Conservation (phyloP, 306 rosid genomes). For the Trifolium dubium region DNA sequence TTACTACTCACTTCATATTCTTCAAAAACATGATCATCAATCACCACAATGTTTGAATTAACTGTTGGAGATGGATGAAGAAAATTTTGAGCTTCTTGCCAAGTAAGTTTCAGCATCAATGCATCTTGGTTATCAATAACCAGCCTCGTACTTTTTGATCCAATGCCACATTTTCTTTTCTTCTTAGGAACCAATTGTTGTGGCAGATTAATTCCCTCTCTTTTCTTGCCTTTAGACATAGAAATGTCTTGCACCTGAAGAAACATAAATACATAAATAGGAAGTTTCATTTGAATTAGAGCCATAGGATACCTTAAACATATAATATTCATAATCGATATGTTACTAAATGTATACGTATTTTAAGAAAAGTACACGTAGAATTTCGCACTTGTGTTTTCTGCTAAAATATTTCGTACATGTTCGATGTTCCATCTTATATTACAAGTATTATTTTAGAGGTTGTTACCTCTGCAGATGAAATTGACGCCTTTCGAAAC, state of each 20-base stretch:
- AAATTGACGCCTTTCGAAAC: slow-evolving; percentile 79
- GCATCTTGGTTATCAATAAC: slow-evolving; percentile 80
- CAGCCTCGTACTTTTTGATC: slow-evolving; percentile 77
- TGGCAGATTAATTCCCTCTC: not conserved
- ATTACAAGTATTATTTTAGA: slow-evolving; percentile 22
- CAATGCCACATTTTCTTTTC: slow-evolving; percentile 69
- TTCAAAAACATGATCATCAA: slow-evolving; percentile 83
- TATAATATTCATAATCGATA: not conserved
- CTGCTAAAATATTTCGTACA: not conserved
- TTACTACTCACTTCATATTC: slow-evolving; percentile 73
- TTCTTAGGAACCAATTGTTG: not conserved
- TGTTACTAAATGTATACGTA: not conserved
- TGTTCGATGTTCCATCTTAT: not conserved
- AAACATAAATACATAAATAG: not conserved
- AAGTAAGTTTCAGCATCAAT: slow-evolving; percentile 72
- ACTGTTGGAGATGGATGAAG: slow-evolving; percentile 77
- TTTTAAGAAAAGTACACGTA: not conserved
- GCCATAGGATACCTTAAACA: not conserved
- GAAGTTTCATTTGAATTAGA: not conserved
- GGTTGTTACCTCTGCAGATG: slow-evolving; percentile 71
- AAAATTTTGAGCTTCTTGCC: slow-evolving; percentile 88
- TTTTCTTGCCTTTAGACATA: not conserved
- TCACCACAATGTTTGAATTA: slow-evolving; percentile 69
- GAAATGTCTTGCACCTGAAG: not conserved
- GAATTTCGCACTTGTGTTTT: not conserved